Conservation (phyloP, 2,329 filamentous ascomycete genomes). For the Colletotrichum karsti region DNA sequence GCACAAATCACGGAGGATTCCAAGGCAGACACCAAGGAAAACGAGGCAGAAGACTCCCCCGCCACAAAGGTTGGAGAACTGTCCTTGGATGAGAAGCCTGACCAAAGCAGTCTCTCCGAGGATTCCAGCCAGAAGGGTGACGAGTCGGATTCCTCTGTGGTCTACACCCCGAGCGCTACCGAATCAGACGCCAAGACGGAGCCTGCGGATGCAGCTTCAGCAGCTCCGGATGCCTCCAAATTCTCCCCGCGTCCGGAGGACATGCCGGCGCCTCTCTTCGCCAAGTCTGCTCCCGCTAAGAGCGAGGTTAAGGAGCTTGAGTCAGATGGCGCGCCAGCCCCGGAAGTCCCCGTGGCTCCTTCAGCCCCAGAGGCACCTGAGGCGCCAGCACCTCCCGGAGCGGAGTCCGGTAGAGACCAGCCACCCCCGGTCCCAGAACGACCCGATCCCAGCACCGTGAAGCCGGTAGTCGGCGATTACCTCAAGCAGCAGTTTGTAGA, state of each 20-base stretch:
- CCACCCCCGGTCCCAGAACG: slow-evolving; percentile 29
- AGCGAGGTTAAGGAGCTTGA: background rate
- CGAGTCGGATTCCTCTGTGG: slow-evolving; percentile 35
- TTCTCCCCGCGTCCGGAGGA: slow-evolving; percentile 71
- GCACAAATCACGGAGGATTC: background rate
- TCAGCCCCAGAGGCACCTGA: slow-evolving; percentile 17
- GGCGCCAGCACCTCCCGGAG: background rate
- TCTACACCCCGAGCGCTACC: slow-evolving; percentile 31
- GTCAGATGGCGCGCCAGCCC: slow-evolving; percentile 35
- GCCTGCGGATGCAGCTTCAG: slow-evolving; percentile 1
- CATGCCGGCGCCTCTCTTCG: slow-evolving; percentile 73
- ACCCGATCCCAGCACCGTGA: slow-evolving; percentile 34
- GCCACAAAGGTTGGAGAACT: slow-evolving; percentile 18
- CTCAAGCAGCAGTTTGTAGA: slow-evolving; percentile 97
- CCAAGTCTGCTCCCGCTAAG: slow-evolving; percentile 39
- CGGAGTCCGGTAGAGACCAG: slow-evolving; percentile 19
- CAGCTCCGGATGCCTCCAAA: slow-evolving; percentile 1
- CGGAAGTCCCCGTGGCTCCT: slow-evolving; percentile 16
- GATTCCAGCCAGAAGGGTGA: slow-evolving; percentile 31
- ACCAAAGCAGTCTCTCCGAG: slow-evolving; percentile 6
- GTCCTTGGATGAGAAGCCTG: slow-evolving; percentile 21
- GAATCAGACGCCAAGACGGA: slow-evolving; percentile 21
- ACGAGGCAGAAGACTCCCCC: background rate
- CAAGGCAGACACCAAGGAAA: background rate
- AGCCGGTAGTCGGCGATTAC: slow-evolving; percentile 90